These are phyloP conservation scores for Didymella arachidicola DNA, from an alignment of 2,329 filamentous ascomycete species.

Conservation along the genomic window DNA sequence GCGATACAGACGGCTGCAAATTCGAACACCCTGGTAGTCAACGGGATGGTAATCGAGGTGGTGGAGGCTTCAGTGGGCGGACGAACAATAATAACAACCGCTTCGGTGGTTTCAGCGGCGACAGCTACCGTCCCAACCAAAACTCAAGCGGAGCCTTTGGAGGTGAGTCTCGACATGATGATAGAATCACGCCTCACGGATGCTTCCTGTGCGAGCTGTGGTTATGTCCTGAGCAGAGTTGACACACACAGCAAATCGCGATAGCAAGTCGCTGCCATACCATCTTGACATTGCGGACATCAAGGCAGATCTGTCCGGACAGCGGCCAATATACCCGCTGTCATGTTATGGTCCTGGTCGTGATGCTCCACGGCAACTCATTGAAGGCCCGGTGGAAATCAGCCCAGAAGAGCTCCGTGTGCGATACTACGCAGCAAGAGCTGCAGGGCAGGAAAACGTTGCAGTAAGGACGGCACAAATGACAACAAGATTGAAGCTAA, in stretches of 20 bases:
- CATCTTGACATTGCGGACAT: constrained; percentile 43
- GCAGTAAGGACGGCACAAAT: constrained; percentile 53
- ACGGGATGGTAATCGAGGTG: constrained; percentile 31
- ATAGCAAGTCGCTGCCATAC: constrained; percentile 34
- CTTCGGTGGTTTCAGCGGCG: constrained; percentile 61
- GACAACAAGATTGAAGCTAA: constrained; percentile 19
- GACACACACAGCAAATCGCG: constrained; percentile 26
- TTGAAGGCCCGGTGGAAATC: constrained; percentile 83
- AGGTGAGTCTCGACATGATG: constrained; percentile 43
- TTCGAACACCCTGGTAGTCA: constrained; percentile 65
- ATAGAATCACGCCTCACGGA: neutral
- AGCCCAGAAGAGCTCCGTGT: constrained; percentile 88
- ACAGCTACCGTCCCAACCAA: constrained; percentile 45
- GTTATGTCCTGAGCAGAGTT: neutral
- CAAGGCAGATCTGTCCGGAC: constrained; percentile 68
- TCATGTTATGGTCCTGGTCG: constrained; percentile 83
- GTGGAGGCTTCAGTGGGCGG: constrained; percentile 36
- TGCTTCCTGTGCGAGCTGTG: neutral
- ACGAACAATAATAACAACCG: constrained; percentile 52
- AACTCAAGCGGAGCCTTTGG: constrained; percentile 45
- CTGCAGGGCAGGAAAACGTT: constrained; percentile 65
- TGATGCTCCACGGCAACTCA: constrained; percentile 80
- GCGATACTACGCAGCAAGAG: constrained; percentile 70
- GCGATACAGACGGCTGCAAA: constrained; percentile 62
- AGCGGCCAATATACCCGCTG: constrained; percentile 83